A percentile compares a stretch with the other conserved stretches of the same genome.
phyloP scores from a whole-genome alignment of 352 stramenopile species.

The Elongisporangium prolatum region DNA sequence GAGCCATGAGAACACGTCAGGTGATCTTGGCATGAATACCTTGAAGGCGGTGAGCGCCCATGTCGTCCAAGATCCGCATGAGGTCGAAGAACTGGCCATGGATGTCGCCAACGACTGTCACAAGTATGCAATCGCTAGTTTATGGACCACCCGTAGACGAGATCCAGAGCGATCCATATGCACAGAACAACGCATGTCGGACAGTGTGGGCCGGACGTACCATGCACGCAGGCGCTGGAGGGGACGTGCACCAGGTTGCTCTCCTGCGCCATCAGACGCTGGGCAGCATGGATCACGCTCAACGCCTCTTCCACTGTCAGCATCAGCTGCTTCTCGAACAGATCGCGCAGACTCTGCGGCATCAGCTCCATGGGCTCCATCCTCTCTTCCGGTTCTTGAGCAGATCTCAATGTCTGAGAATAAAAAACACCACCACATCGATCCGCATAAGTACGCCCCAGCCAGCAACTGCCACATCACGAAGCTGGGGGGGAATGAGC shows the following conservation, averaged over 20 bases:
- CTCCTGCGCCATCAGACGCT: conserved; percentile 53
- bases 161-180: background rate
- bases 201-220: conserved; percentile 10
- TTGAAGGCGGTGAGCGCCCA: conserved; percentile 27
- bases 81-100: conserved; percentile 83
- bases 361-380: conserved; percentile 19
- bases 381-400: background rate
- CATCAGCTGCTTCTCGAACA: conserved; percentile 59
- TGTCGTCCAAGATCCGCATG: conserved; percentile 52
- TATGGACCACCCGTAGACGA: background rate
- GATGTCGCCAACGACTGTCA: conserved; percentile 72
- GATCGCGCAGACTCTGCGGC: conserved; percentile 26
- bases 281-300: conserved; percentile 59
- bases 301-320: conserved; percentile 58
- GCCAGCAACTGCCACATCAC: too few relatives aligned
- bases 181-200: background rate
- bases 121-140: background rate
- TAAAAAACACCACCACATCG: background rate
- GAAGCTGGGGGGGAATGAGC: background rate
- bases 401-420: background rate
- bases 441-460: background rate
- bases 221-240: conserved; percentile 18
- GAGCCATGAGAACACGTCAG: background rate
- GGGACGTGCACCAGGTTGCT: conserved; percentile 53
- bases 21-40: conserved; percentile 13